Evolutionary conservation across 2,329 filamentous ascomycete genomes (phyloP), one percentile per base, ranked within the genome.

Genomic region (Tolypocladium paradoxum): DNA sequence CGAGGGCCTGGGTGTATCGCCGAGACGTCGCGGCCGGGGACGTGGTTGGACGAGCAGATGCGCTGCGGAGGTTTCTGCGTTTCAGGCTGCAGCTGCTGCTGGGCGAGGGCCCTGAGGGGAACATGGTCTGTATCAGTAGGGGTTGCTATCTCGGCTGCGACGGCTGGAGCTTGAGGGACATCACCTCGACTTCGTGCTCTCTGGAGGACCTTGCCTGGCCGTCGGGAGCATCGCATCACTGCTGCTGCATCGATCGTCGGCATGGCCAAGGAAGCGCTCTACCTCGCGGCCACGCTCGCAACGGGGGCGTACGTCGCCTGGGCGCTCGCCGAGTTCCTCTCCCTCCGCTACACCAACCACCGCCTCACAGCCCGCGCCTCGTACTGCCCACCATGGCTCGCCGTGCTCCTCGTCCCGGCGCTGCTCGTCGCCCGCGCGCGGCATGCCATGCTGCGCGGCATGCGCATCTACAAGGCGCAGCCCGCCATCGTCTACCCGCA

Each of bases 391-490:
- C 51, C 54, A 40, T 62, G 56, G 57, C 18, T 36, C 12, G 51
- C 50, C 24, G n/a, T 60, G 14, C 6, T 60, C 43, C 7, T 53
- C 11, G 24, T 58, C 2, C 58, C 58, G 2, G 9, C 57, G 9
- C 49, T 56, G 2, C 18, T 60, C 6, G 50, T 55, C 35, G 54
- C 56, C 14, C 54, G 53, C 24, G 53, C 48, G n/a, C 59, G 58
- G 24, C 55, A 63, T 48, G 49, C 55, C 48, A 59, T 55, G 46
- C 58, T 61, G 14, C 51, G 54, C 38, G 56, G 55, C 22, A 61
- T 59, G 55, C 69, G 72, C 16, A 64, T 68, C 43, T 68, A 77
- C 60, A 75, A 75, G 48, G 80, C 78, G 62, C 65, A 75, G 49
- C 70, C 71, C 9, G 69, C 71, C n/a, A 61, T 67, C 18, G 60